Conservation (phyloP, 768 basidiomycete species). For the Rhizopogon vinicolor region DNA sequence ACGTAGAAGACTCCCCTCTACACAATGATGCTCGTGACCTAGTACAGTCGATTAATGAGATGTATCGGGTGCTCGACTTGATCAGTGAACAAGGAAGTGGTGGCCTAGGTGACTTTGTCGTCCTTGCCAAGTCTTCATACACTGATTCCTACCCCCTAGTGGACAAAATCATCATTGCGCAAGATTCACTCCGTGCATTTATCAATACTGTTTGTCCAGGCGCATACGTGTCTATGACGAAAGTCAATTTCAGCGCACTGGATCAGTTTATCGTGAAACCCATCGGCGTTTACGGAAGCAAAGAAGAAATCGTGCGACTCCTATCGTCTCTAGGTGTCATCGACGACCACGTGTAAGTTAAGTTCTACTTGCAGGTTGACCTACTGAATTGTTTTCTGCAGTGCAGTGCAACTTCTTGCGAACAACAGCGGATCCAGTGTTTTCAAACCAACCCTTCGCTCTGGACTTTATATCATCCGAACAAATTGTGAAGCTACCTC, state of each 20-base stretch:
- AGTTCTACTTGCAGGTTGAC: not conserved
- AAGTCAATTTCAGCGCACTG: conserved; percentile 50
- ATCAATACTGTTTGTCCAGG: conserved; percentile 46
- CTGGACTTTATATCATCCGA: conserved; percentile 43
- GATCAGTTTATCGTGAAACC: conserved; percentile 44
- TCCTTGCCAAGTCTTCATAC: not conserved
- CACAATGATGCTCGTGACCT: conserved; percentile 16
- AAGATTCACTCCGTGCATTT: conserved; percentile 42
- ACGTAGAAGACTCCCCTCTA: conserved; percentile 2
- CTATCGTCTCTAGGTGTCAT: conserved; percentile 32
- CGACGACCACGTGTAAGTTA: conserved; percentile 35
- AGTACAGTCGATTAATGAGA: conserved; percentile 32
- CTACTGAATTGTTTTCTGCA: not conserved
- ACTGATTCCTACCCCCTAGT: conserved; percentile 29
- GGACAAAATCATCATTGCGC: conserved; percentile 59
- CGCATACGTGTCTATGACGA: conserved; percentile 49
- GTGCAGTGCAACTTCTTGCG: conserved; percentile 3
- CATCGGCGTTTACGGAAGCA: conserved; percentile 55
- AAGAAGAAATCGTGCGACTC: conserved; percentile 43
- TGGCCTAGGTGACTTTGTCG: conserved; percentile 39
- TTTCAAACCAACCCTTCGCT: conserved; percentile 29
- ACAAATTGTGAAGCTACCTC: conserved; percentile 2
- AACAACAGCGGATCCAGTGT: not conserved
- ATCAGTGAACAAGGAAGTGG: conserved; percentile 47
- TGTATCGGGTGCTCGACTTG: conserved; percentile 51